Evolutionary conservation across 805 yeast genomes (phyloP).

Genomic region (Dipodascus albidus): DNA sequence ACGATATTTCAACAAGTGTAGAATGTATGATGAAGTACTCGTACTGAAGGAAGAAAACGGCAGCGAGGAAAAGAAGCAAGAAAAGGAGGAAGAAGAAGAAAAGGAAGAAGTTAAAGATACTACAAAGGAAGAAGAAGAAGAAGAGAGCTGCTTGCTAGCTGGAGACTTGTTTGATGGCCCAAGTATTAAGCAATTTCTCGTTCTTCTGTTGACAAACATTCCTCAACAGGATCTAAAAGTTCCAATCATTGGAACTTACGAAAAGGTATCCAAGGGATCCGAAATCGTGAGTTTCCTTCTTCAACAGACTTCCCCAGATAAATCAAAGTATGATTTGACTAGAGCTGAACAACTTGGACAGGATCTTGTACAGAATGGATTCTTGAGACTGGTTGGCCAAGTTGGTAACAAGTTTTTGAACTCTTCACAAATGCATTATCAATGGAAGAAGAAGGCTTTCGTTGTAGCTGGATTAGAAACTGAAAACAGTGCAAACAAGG

Average conservation of each 20-base stretch:
- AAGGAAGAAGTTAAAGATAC: slow-evolving; percentile 2
- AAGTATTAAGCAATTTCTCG: slow-evolving; percentile 31
- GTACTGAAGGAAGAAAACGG: slow-evolving; percentile 1
- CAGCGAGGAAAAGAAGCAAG: slow-evolving; percentile 9
- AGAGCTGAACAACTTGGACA: slow-evolving; percentile 69
- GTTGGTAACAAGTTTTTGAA: slow-evolving; percentile 47
- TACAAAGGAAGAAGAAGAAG: slow-evolving; percentile 3
- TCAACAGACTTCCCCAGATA: slow-evolving; percentile 18
- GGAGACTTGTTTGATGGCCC: slow-evolving; percentile 25
- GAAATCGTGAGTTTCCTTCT: slow-evolving; percentile 49
- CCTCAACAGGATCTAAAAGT: slow-evolving; percentile 46
- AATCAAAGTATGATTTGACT: slow-evolving; percentile 38
- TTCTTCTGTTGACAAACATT: slow-evolving; percentile 33
- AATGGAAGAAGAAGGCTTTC: slow-evolving; percentile 54
- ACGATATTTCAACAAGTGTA: slow-evolving; percentile 58
- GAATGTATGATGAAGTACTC: slow-evolving; percentile 45
- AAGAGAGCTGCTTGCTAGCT: slow-evolving; percentile 2
- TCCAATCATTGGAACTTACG: slow-evolving; percentile 57
- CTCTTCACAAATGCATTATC: slow-evolving; percentile 58
- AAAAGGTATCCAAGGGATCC: slow-evolving; percentile 50
- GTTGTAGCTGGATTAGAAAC: slow-evolving; percentile 29
- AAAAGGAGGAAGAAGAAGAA: slow-evolving; percentile 9
- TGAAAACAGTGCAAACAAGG: slow-evolving; percentile 7
- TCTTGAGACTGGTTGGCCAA: slow-evolving; percentile 50
- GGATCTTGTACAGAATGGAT: slow-evolving; percentile 51